Base-by-base conservation (phyloP, 2,329 filamentous ascomycete genomes). In the Penicillium sp. region DNA sequence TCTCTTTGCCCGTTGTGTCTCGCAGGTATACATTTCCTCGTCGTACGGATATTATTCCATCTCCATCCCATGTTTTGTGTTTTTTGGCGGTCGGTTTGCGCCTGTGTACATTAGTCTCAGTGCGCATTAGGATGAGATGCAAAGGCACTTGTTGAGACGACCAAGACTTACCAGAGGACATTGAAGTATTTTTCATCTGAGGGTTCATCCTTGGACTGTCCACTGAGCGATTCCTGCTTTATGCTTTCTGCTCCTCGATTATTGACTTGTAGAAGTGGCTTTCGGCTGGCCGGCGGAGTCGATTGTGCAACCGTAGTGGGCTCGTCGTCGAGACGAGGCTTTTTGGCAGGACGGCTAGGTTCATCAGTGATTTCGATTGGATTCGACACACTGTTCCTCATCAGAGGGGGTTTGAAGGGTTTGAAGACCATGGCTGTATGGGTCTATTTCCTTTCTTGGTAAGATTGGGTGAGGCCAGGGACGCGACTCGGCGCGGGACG, bases 31-130 rank as follows among this genome's bases (percentile, higher is more conserved):
- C 85, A 64, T 81, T 81, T 4, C 85, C 85, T 34, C 78, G 79
- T 2, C 75, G 71, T 3, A 87, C 76, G 4, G 78, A 76, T 8
- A 90, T 75, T 2, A 89, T 78, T 1, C 86, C 88, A 70, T 90
- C 88, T 2, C 87, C 87, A 64, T 90, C 87, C 87, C 88, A 90
- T 5, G 86, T 90, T 68, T 90, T 90, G 70, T 90, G 84, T 72
- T 90, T 90, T 70, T 89, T 90, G 5, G 76, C 81, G 0, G 86
- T 88, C 48, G 81, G 83, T 69, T 88, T 89, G 18, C 88, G 83
- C 87, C 83, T 84, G 44, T 8, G 6, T 21, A 10, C 5, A 50
- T 61, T 32, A 62, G 59, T 38, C 50, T 8, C 32, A 1, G 31
- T 40, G 29, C 41, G 27, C 18, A 16, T 13, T 21, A 38, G 8